Conservation (phyloP, 1,139 yeast species). For the Candida smagusa region DNA sequence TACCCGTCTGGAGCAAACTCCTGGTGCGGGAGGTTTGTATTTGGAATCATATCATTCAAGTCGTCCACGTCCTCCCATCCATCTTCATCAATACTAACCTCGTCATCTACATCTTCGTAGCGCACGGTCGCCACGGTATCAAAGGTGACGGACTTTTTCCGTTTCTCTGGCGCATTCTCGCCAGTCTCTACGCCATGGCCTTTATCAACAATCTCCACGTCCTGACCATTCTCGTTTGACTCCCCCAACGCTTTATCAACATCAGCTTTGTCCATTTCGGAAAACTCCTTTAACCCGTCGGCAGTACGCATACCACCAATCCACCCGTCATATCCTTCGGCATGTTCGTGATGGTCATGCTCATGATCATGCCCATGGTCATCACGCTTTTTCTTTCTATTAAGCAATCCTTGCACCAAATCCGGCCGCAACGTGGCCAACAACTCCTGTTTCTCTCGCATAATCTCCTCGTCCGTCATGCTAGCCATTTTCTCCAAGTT, state of each 20-base stretch:
- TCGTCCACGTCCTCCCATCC: slow-evolving; percentile 44
- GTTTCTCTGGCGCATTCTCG: slow-evolving; percentile 11
- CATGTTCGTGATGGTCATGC: slow-evolving; percentile 38
- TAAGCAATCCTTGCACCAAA: slow-evolving; percentile 55
- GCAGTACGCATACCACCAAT: slow-evolving; percentile 58
- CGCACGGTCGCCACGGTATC: slow-evolving; percentile 39
- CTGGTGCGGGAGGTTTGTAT: slow-evolving; percentile 15
- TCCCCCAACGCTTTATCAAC: slow-evolving; percentile 39
- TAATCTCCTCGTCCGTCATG: slow-evolving; percentile 68
- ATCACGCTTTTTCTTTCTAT: slow-evolving; percentile 26
- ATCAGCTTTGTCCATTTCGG: slow-evolving; percentile 36
- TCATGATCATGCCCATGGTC: slow-evolving; percentile 10
- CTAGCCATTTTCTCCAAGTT: slow-evolving; percentile 59
- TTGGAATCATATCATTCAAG: slow-evolving; percentile 28
- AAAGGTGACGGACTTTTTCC: slow-evolving; percentile 35
- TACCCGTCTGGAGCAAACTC: slow-evolving; percentile 40
- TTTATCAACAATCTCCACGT: no score
- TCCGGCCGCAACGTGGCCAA: slow-evolving; percentile 65
- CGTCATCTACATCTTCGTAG: slow-evolving; percentile 32
- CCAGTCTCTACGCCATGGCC: no score
- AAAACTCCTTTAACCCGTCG: slow-evolving; percentile 30
- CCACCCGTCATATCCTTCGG: slow-evolving; percentile 72
- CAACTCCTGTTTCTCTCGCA: slow-evolving; percentile 64
- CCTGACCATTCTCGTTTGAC: slow-evolving; percentile 8
- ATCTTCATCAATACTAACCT: slow-evolving; percentile 26